phyloP scores from a whole-genome alignment of 2,329 filamentous ascomycete genomes.

The Diaporthe australafricana region DNA sequence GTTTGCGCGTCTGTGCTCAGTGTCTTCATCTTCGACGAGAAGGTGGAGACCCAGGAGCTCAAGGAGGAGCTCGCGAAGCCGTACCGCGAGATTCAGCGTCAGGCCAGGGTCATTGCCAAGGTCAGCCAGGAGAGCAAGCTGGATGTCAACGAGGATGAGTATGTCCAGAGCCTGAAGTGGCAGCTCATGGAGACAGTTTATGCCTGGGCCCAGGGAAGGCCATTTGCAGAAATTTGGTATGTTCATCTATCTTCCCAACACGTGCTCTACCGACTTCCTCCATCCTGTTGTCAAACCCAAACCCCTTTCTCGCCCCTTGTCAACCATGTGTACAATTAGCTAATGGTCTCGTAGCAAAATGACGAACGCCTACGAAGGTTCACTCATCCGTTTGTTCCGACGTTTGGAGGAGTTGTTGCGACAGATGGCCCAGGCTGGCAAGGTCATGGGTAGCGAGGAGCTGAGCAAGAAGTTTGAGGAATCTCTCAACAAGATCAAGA shows the following conservation, averaged over 20 bases:
- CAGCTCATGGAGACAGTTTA: constrained; percentile 97
- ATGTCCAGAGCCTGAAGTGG: constrained; percentile 88
- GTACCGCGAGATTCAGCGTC: constrained; percentile 85
- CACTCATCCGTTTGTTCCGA: constrained; percentile 94
- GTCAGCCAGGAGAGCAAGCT: constrained; percentile 96
- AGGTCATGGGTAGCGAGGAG: constrained; percentile 98
- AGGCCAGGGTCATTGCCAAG: constrained; percentile 90
- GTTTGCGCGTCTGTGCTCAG: constrained; percentile 87
- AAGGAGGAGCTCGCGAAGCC: constrained; percentile 89
- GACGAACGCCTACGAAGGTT: constrained; percentile 98
- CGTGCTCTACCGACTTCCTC: too few relatives aligned
- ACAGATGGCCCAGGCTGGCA: constrained; percentile 94
- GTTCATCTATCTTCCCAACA: constrained; percentile 53
- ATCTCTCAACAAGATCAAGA: constrained; percentile 84
- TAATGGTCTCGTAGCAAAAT: constrained; percentile 75
- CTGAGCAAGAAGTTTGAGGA: constrained; percentile 92
- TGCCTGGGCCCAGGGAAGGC: constrained; percentile 89
- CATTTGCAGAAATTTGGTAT: constrained; percentile 95
- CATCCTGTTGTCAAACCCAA: background rate
- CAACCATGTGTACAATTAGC: background rate
- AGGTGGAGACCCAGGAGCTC: constrained; percentile 81
- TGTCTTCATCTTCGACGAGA: constrained; percentile 98
- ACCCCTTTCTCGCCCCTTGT: background rate
- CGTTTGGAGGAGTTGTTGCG: constrained; percentile 92
- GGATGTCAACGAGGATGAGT: constrained; percentile 94